These are phyloP conservation scores for Calonectria fujianensis DNA, from an alignment of 2,329 filamentous ascomycete species.

Conservation along the genomic window DNA sequence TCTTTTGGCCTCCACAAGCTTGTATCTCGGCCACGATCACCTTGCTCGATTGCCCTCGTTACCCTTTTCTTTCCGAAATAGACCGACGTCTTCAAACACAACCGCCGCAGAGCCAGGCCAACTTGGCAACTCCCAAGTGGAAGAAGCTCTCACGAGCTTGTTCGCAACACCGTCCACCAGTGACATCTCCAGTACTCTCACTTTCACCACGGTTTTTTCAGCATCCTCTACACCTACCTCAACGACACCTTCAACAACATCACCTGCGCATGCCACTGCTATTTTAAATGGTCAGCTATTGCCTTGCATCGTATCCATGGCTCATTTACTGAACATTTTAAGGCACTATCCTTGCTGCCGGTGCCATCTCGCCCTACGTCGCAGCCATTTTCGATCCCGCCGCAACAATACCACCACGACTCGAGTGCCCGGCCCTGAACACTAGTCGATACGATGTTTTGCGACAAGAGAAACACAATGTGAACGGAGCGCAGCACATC, in stretches of 20 bases:
- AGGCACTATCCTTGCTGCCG: conserved; percentile 21
- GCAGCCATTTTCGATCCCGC: conserved; percentile 57
- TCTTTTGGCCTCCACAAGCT: conserved; percentile 41
- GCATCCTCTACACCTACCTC: neutral
- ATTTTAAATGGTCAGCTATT: conserved; percentile 39
- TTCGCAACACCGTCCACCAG: neutral
- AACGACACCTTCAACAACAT: neutral
- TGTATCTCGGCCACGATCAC: conserved; percentile 47
- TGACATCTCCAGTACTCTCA: neutral
- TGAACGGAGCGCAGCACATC: conserved; percentile 22
- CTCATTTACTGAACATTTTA: conserved; percentile 52
- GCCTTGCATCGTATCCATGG: rapidly evolving
- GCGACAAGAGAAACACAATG: conserved; percentile 36
- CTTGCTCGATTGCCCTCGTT: conserved; percentile 37
- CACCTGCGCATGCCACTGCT: neutral
- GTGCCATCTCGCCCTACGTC: conserved; percentile 51
- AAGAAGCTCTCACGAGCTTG: neutral
- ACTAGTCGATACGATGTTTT: conserved; percentile 48
- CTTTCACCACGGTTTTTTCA: neutral
- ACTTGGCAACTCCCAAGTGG: too few relatives aligned
- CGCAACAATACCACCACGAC: conserved; percentile 58
- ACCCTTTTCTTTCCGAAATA: conserved; percentile 30
- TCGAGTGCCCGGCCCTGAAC: conserved; percentile 56
- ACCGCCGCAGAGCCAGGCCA: neutral
- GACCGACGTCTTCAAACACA: neutral